Percentiles rank a stretch among this genome's conserved stretches.
phyloP scores from a whole-genome alignment of 495 filamentous ascomycete genomes.

The Hypoxylon lenormandii region DNA sequence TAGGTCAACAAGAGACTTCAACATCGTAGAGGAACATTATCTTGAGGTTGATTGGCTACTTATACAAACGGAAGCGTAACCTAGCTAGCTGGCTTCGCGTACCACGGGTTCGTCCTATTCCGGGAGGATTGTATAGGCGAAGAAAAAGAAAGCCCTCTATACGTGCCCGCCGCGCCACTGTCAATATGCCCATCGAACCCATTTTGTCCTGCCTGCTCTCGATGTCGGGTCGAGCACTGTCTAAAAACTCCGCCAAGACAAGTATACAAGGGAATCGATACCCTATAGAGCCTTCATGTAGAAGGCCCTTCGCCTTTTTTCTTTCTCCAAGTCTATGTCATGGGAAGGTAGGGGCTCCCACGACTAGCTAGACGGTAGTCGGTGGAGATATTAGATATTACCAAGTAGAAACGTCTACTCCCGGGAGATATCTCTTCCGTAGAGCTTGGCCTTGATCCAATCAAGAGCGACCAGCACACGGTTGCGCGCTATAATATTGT shows the following conservation, averaged over 20 bases:
- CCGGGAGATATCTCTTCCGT: conserved; percentile 94
- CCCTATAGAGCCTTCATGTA: neutral
- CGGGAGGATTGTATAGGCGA: conserved; percentile 5
- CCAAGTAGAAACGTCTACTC: conserved; percentile 68
- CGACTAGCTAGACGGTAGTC: neutral
- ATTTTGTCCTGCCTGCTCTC: conserved; percentile 15
- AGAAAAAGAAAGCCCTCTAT: conserved; percentile 27
- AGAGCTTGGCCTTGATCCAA: conserved; percentile 94
- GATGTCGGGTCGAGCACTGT: conserved; percentile 11
- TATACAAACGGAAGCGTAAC: conserved; percentile 25
- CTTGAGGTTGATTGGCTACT: conserved; percentile 10
- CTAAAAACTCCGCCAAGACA: conserved; percentile 17
- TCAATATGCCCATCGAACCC: conserved; percentile 10
- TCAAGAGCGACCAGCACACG: conserved; percentile 90
- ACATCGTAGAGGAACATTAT: neutral
- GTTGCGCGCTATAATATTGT: conserved; percentile 74
- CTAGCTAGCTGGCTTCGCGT: conserved; percentile 15
- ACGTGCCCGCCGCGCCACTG: conserved; percentile 8
- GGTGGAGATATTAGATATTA: conserved; percentile 20
- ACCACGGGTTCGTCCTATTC: conserved; percentile 27
- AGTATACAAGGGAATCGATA: conserved; percentile 24
- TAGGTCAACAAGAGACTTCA: neutral
- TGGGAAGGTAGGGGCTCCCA: neutral
- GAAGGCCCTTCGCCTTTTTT: neutral
- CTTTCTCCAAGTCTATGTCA: neutral